A percentile compares a stretch with the other conserved stretches of the same genome.
Evolutionary conservation across 2,329 filamentous ascomycete genomes (phyloP).

Genomic region (Cladosporium sp.): DNA sequence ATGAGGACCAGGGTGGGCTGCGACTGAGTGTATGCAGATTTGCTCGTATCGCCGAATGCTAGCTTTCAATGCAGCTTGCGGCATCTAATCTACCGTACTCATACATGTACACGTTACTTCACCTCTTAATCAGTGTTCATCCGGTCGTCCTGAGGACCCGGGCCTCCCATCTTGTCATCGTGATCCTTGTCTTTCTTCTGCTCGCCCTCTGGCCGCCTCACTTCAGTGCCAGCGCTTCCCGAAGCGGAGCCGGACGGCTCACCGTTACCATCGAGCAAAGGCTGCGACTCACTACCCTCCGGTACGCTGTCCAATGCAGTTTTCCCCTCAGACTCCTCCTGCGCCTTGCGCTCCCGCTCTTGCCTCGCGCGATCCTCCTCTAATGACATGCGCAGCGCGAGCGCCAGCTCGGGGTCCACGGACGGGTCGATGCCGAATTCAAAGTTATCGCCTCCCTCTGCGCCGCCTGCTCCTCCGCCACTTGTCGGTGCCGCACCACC

Average conservation of each 20-base stretch:
- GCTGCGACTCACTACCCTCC: conserved; percentile 59
- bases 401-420: conserved; percentile 85
- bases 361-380: conserved; percentile 95
- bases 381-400: conserved; percentile 94
- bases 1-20: not conserved
- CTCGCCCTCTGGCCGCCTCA: conserved; percentile 4
- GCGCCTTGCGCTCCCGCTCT: conserved; percentile 75
- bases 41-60: too few species aligned
- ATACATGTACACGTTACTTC: conserved; percentile 9
- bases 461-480: conserved; percentile 42
- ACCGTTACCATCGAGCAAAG: conserved; percentile 32
- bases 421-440: conserved; percentile 88
- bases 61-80: too few species aligned
- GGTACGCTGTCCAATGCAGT: conserved; percentile 74
- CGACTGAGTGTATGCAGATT: too few species aligned
- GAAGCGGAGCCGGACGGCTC: conserved; percentile 19
- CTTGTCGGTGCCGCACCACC: conserved; percentile 42
- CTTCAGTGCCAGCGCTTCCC: conserved; percentile 6
- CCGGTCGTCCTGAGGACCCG: not conserved
- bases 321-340: conserved; percentile 61
- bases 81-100: conserved; percentile 4
- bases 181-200: conserved; percentile 13
- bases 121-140: conserved; percentile 6
- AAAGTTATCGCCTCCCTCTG: conserved; percentile 60
- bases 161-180: conserved; percentile 16